phyloP scores from a whole-genome alignment of 1,284 basidiomycete species.

The Microbotryum intermedium region DNA sequence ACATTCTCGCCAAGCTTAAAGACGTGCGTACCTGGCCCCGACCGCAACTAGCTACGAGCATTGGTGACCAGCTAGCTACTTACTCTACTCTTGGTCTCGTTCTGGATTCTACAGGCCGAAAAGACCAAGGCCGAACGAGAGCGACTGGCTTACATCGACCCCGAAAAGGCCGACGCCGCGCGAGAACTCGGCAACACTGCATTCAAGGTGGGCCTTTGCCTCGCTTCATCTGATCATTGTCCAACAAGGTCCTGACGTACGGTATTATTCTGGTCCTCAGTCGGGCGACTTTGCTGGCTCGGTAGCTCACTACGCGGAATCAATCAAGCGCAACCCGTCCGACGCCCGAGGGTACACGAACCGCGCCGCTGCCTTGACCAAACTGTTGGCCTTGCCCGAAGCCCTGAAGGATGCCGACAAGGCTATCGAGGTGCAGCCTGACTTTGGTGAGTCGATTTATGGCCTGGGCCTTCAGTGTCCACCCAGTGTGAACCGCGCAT shows the following conservation, averaged over 20 bases:
- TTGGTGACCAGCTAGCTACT: slow-evolving; percentile 15
- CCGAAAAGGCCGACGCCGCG: slow-evolving; percentile 70
- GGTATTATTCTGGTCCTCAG: slow-evolving; percentile 27
- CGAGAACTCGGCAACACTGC: slow-evolving; percentile 84
- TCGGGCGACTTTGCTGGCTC: slow-evolving; percentile 81
- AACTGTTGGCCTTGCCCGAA: slow-evolving; percentile 86
- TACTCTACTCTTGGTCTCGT: background rate
- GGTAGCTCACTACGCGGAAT: slow-evolving; percentile 87
- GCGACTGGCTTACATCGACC: slow-evolving; percentile 78
- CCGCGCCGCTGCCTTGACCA: slow-evolving; percentile 91
- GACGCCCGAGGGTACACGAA: slow-evolving; percentile 95
- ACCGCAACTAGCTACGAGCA: slow-evolving; percentile 8
- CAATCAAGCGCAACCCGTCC: slow-evolving; percentile 86
- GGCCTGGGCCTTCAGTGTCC: background rate
- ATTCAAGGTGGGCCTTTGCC: slow-evolving; percentile 57
- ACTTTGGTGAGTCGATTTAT: slow-evolving; percentile 53
- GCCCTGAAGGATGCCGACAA: slow-evolving; percentile 91
- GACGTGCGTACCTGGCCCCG: slow-evolving; percentile 44
- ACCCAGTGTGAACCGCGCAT: background rate
- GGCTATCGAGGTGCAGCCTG: slow-evolving; percentile 84
- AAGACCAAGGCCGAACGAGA: slow-evolving; percentile 68
- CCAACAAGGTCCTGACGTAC: background rate
- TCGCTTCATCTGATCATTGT: background rate
- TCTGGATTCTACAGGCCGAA: slow-evolving; percentile 48
- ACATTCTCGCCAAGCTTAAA: slow-evolving; percentile 82